These are phyloP conservation scores for Diaporthe sp. DNA, from an alignment of 2,329 filamentous ascomycete genomes.

Conservation along the genomic window DNA sequence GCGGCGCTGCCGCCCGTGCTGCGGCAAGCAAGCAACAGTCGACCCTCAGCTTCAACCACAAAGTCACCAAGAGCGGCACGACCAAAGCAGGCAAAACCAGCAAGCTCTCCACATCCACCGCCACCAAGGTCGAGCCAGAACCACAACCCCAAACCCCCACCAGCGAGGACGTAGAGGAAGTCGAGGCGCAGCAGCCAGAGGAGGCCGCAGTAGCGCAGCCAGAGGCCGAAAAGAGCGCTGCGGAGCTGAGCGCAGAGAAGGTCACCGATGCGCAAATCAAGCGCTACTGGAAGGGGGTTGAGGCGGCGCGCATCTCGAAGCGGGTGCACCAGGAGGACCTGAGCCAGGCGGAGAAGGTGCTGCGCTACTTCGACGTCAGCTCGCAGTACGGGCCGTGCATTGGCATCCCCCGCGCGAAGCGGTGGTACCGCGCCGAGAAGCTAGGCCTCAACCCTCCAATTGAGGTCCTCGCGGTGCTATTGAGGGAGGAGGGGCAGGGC, in stretches of 20 bases:
- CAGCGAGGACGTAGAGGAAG: conserved; percentile 47
- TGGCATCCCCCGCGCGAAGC: conserved; percentile 83
- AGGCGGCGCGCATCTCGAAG: conserved; percentile 76
- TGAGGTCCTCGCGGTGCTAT: conserved; percentile 88
- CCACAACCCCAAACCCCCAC: conserved; percentile 43
- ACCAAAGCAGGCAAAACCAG: conserved; percentile 59
- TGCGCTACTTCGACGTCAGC: conserved; percentile 93
- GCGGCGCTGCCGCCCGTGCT: conserved; percentile 52
- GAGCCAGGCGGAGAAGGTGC: conserved; percentile 82
- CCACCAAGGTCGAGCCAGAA: conserved; percentile 43
- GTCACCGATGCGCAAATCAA: conserved; percentile 78
- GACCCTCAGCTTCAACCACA: conserved; percentile 70
- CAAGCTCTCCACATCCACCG: conserved; percentile 46
- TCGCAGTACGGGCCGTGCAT: conserved; percentile 95
- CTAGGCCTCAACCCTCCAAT: conserved; percentile 90
- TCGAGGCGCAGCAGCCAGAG: conserved; percentile 9
- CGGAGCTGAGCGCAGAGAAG: conserved; percentile 72
- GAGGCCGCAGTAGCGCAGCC: conserved; percentile 33
- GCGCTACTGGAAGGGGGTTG: conserved; percentile 82
- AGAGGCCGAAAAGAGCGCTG: conserved; percentile 60
- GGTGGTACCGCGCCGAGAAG: conserved; percentile 88
- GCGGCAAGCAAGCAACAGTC: conserved; percentile 62
- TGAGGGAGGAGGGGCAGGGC: conserved; percentile 76
- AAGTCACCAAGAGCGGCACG: conserved; percentile 67
- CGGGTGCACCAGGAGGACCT: conserved; percentile 85